Percentiles rank a stretch among this genome's conserved stretches.
phyloP scores from a whole-genome alignment of 129 eudicot genomes.

The Pseudognaphalium luteoalbum region DNA sequence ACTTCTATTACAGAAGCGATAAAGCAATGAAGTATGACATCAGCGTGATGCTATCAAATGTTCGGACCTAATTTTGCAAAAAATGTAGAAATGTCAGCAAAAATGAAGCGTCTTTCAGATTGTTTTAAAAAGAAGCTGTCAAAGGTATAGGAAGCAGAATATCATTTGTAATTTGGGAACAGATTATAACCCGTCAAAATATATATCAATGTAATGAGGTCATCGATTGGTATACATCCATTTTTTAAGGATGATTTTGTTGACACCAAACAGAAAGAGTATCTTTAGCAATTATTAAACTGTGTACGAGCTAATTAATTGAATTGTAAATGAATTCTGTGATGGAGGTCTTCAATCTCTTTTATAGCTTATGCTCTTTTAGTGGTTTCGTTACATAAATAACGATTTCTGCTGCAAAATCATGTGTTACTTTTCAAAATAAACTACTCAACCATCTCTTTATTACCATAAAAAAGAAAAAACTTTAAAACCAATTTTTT shows the following conservation, averaged over 20 bases:
- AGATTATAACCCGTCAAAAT: not conserved
- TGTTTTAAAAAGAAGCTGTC: constrained; percentile 39
- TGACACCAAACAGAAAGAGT: not conserved
- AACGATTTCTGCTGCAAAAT: no score
- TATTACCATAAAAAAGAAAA: no score
- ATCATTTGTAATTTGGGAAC: constrained; percentile 22
- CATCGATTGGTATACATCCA: constrained; percentile 21
- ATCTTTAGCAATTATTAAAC: not conserved
- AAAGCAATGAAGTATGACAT: constrained; percentile 68
- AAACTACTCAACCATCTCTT: no score
- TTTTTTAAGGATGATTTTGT: constrained; percentile 15
- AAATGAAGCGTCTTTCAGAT: constrained; percentile 45
- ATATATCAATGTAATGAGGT: constrained; percentile 12
- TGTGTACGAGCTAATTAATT: not conserved
- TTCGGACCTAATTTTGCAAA: constrained; percentile 36
- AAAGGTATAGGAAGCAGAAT: constrained; percentile 19
- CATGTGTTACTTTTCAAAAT: no score
- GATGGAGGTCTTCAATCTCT: no score
- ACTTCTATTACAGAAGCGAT: constrained; percentile 61
- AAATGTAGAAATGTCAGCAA: constrained; percentile 40
- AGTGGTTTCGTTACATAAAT: no score
- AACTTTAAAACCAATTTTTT: no score
- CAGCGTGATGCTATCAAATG: constrained; percentile 61
- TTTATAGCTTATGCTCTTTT: no score
- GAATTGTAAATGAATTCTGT: not conserved